phyloP scores from a whole-genome alignment of 2,329 filamentous ascomycete species.

The Penicillium sp. region DNA sequence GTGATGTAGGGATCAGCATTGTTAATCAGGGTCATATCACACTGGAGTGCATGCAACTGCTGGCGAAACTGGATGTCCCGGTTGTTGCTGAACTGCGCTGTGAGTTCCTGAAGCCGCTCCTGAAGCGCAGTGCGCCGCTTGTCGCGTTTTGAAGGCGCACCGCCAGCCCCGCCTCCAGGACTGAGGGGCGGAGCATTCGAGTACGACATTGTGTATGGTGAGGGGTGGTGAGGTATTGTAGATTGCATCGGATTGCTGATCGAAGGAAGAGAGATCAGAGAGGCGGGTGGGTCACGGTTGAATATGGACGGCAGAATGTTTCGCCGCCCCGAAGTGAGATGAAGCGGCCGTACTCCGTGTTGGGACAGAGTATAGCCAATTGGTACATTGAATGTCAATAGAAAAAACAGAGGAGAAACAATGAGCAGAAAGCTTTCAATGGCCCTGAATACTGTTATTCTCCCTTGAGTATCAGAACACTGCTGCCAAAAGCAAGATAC shows the following conservation, averaged over 20 bases:
- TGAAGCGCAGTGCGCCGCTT: conserved; percentile 80
- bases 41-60: conserved; percentile 86
- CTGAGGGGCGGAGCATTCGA: conserved; percentile 32
- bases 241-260: background rate
- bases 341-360: too few relatives aligned
- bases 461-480: too few relatives aligned
- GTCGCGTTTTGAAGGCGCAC: conserved; percentile 76
- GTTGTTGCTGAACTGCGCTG: conserved; percentile 74
- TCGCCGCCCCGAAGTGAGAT: conserved; percentile 1
- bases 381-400: too few relatives aligned
- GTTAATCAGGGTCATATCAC: conserved; percentile 82
- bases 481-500: too few relatives aligned
- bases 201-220: conserved; percentile 20
- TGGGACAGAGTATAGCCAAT: too few relatives aligned
- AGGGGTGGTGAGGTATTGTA: background rate
- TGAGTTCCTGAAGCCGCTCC: conserved; percentile 74
- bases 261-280: conserved; percentile 6
- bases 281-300: conserved; percentile 10
- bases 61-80: conserved; percentile 82
- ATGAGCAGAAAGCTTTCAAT: too few relatives aligned
- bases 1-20: conserved; percentile 77
- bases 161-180: conserved; percentile 30
- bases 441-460: too few relatives aligned
- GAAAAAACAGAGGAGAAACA: too few relatives aligned
- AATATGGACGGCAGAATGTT: conserved; percentile 5